Base-by-base conservation (phyloP, 2,329 filamentous ascomycete genomes). In the Aspergillus neotritici region DNA sequence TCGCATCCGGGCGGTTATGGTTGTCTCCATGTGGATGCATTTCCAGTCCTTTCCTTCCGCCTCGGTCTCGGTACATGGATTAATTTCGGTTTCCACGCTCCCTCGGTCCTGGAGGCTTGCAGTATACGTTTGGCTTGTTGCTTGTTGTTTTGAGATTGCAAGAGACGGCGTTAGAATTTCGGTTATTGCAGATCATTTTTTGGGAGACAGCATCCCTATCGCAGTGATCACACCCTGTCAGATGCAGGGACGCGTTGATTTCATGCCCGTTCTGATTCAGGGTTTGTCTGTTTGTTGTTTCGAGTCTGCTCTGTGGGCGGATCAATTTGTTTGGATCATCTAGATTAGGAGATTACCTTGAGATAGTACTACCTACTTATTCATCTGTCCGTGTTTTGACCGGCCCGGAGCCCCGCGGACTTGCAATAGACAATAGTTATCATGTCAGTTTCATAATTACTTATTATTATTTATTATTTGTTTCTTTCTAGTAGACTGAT, bases 161-260 rank as follows among this genome's bases (percentile, higher is more conserved):
- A 43, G 47, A 48, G 42, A 45, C 43, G 54, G 55, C 55, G 55
- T 57, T 55, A 44, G 43, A 42, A 46, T 54, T 47, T 49, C 40
- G 38, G 45, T 43, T 48, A 46, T 45, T 33, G 37, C 37, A 29
- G 16, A 43, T 15, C 32, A 38, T 41, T 34, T 15, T 21, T 12
- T 9, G 21, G 7, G 21, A 25, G 21, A 25, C 21, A 25, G 21
- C 21, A 25, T 25, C 6, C 21, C 21, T 25, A 25, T 25, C 4
- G 21, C 21, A 8, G 21, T 25, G 21, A 5, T 25, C 7, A 25
- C 38, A 41, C 3, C 45, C 45, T 8, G 40, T 37, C 11, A 37
- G 29, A 15, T 47, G 33, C 12, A 36, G 37, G 12, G 43, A 42
- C 14, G 43, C 37, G 31, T 25, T 25, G 21, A 25, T 25, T 25